Conservation (phyloP, 176 grass and related monocot genomes). For the Lolium rigidum region DNA sequence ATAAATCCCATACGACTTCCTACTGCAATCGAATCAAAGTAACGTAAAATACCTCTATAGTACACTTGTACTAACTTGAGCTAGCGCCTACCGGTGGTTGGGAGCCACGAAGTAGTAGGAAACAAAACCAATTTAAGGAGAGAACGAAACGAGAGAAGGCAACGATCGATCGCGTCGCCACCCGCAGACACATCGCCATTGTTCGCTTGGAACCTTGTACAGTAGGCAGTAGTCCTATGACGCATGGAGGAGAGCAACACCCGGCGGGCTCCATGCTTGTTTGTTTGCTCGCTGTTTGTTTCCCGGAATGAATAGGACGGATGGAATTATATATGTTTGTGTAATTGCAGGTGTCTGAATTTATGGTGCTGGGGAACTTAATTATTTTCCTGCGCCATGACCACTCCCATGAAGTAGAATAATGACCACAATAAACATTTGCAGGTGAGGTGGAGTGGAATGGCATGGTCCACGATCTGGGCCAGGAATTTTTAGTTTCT, state of each 20-base stretch:
- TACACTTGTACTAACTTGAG: not conserved
- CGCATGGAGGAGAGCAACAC: slow-evolving; percentile 13
- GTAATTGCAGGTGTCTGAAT: not conserved
- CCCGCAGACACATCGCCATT: slow-evolving; percentile 37
- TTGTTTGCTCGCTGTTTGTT: too few relatives aligned
- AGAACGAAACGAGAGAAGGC: not conserved
- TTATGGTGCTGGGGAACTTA: not conserved
- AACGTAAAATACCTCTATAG: not conserved
- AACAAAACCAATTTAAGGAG: not conserved
- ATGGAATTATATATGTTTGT: not conserved
- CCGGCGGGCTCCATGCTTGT: not conserved
- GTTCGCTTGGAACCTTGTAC: slow-evolving; percentile 48
- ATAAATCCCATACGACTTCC: slow-evolving; percentile 10
- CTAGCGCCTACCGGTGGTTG: not conserved
- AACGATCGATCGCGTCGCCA: not conserved
- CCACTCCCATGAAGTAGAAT: slow-evolving; percentile 15
- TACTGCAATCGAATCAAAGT: slow-evolving; percentile 22
- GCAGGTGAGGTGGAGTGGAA: not conserved
- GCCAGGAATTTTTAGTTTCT: slow-evolving; percentile 24
- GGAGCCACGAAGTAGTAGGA: not conserved
- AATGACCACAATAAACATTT: slow-evolving; percentile 26
- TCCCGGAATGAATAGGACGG: not conserved
- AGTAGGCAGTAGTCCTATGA: slow-evolving; percentile 17
- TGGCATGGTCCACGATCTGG: slow-evolving; percentile 1
- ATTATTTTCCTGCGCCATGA: not conserved